Percentiles rank a stretch among this genome's conserved stretches.
phyloP scores from a whole-genome alignment of 345 rosid species.

The Hibiscus syriacus region DNA sequence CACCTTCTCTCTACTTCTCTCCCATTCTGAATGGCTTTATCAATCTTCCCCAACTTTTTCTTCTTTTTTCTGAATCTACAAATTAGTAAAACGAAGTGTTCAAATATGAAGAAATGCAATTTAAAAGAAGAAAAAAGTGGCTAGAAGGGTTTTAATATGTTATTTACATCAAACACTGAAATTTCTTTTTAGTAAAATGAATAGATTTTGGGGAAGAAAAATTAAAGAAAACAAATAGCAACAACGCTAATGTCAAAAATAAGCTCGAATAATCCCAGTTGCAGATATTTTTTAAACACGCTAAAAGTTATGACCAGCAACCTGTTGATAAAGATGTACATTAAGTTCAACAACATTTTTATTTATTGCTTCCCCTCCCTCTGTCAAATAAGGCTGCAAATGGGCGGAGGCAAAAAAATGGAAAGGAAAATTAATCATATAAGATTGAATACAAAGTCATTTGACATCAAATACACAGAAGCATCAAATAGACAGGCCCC shows the following conservation, averaged over 20 bases:
- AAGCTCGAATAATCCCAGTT: not conserved
- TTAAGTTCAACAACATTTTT: slow-evolving; percentile 60
- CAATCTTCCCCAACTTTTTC: slow-evolving; percentile 54
- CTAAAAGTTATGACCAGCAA: slow-evolving; percentile 11
- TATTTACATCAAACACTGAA: not conserved
- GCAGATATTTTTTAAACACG: not conserved
- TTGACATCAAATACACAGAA: not conserved
- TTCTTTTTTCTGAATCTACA: slow-evolving; percentile 56
- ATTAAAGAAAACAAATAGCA: not conserved
- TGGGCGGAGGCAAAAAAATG: not conserved
- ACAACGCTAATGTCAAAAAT: not conserved
- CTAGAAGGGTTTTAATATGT: not conserved
- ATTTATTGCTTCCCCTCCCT: slow-evolving; percentile 57
- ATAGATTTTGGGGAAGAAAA: not conserved
- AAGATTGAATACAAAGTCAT: not conserved
- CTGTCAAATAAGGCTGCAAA: slow-evolving; percentile 85
- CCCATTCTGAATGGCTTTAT: slow-evolving; percentile 41
- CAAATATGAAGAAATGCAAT: not conserved
- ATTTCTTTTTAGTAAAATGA: not conserved
- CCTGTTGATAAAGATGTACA: slow-evolving; percentile 70
- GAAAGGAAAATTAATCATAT: slow-evolving; percentile 10
- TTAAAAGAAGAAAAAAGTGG: not conserved
- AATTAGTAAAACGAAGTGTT: slow-evolving; percentile 13
- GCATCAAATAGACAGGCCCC: slow-evolving; percentile 27
- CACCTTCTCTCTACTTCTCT: slow-evolving; percentile 61